Conservation (phyloP, 78 protist genomes). For the Dictyostelium citrinum region DNA sequence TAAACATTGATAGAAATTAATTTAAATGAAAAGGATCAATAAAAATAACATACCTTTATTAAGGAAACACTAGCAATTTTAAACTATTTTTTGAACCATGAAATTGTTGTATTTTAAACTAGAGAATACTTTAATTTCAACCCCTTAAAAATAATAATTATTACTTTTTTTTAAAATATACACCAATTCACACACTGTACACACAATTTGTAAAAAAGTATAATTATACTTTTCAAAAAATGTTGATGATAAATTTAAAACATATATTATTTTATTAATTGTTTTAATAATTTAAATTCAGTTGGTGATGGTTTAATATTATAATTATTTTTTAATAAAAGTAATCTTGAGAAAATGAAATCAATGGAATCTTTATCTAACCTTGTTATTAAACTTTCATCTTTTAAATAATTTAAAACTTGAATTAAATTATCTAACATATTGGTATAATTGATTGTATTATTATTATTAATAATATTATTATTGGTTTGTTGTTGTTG, state of each 20-base stretch:
- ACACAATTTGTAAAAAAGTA: neutral
- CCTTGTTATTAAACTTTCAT: neutral
- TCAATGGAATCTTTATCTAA: neutral
- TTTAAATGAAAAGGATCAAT: no score
- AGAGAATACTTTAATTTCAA: neutral
- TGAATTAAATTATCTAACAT: neutral
- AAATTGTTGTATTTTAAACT: neutral
- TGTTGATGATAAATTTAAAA: neutral
- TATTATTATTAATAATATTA: neutral
- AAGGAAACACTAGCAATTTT: neutral
- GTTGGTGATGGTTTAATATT: conserved; percentile 5
- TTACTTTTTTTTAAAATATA: neutral
- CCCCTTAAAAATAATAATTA: neutral
- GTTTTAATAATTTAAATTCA: neutral
- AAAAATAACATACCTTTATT: no score
- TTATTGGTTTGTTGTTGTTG: neutral
- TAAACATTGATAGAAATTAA: no score
- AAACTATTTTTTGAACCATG: neutral
- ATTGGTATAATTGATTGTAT: neutral
- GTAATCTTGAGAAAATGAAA: neutral
- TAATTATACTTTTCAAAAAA: neutral
- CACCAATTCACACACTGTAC: neutral
- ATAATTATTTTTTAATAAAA: neutral
- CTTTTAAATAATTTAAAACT: neutral
- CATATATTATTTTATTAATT: neutral